These are phyloP conservation scores for Nepenthes mirabilis DNA, from an alignment of 148 eudicot genomes.

Conservation along the genomic window DNA sequence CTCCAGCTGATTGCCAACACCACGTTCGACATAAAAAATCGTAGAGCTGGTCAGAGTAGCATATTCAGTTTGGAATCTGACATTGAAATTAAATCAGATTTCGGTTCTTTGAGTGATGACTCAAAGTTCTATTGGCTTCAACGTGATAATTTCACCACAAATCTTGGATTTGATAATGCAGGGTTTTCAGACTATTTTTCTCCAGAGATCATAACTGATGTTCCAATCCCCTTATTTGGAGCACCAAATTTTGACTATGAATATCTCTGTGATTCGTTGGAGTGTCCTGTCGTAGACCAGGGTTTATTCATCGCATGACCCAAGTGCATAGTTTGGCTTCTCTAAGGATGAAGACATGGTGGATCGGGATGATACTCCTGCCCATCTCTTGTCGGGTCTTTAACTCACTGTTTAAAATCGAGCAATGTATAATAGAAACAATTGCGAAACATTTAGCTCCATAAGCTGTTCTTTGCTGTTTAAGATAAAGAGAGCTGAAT, in stretches of 20 bases:
- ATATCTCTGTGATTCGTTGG: constrained; percentile 37
- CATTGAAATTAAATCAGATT: constrained; percentile 20
- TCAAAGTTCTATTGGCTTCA: constrained; percentile 26
- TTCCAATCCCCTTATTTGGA: constrained; percentile 21
- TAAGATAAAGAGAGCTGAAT: too few relatives aligned
- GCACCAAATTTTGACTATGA: constrained; percentile 47
- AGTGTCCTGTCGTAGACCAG: constrained; percentile 62
- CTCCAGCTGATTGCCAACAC: constrained; percentile 19
- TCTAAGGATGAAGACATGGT: background rate
- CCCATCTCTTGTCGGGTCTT: too few relatives aligned
- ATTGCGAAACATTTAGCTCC: too few relatives aligned
- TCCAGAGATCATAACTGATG: constrained; percentile 32
- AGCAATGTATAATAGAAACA: too few relatives aligned
- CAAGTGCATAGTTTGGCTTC: background rate
- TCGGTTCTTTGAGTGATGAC: constrained; percentile 30
- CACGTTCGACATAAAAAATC: constrained; percentile 21
- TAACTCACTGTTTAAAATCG: too few relatives aligned
- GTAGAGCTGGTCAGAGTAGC: constrained; percentile 18
- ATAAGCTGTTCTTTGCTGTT: too few relatives aligned
- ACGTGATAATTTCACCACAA: constrained; percentile 24
- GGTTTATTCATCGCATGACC: constrained; percentile 51
- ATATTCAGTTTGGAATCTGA: constrained; percentile 20
- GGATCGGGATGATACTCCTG: too few relatives aligned
- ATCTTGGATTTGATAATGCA: constrained; percentile 21
- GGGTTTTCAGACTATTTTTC: constrained; percentile 13